phyloP scores from a whole-genome alignment of 2,329 filamentous ascomycete genomes.

The Fusarium scirpi region DNA sequence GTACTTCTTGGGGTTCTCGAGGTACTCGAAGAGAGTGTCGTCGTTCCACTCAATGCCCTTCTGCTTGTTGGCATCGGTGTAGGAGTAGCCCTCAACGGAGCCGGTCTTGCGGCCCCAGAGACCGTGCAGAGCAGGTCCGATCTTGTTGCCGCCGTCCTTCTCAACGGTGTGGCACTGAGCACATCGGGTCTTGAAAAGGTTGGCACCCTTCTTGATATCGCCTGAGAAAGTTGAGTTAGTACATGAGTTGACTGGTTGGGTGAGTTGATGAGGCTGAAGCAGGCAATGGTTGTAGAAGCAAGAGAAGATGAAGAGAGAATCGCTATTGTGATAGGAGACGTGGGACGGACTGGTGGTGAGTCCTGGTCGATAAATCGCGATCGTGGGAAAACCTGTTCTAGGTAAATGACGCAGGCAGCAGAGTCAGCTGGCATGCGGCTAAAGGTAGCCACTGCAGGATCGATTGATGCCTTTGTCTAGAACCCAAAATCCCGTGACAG shows the following conservation, averaged over 20 bases:
- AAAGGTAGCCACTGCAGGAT: background rate
- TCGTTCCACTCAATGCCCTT: conserved; percentile 93
- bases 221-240: conserved; percentile 69
- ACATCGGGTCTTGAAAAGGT: conserved; percentile 99
- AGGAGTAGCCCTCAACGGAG: conserved; percentile 90
- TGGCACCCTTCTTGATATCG: conserved; percentile 95
- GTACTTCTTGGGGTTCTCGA: conserved; percentile 99
- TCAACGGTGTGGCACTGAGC: conserved; percentile 98
- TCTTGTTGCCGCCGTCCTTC: conserved; percentile 93
- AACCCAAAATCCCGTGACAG: background rate
- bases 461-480: conserved; percentile 4
- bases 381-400: conserved; percentile 29
- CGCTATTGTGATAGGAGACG: conserved; percentile 6
- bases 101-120: conserved; percentile 98
- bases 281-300: background rate
- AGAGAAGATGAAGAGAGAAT: conserved; percentile 1
- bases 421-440: conserved; percentile 20
- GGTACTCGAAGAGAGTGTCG: conserved; percentile 91
- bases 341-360: conserved; percentile 20
- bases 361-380: conserved; percentile 26
- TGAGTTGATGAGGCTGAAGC: background rate
- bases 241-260: background rate
- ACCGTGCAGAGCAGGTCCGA: conserved; percentile 95
- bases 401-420: conserved; percentile 53
- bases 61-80: conserved; percentile 99